A percentile compares a stretch with the other conserved stretches of the same genome.
phyloP scores from a whole-genome alignment of 2,329 filamentous ascomycete genomes.

The Lachnellula suecica region DNA sequence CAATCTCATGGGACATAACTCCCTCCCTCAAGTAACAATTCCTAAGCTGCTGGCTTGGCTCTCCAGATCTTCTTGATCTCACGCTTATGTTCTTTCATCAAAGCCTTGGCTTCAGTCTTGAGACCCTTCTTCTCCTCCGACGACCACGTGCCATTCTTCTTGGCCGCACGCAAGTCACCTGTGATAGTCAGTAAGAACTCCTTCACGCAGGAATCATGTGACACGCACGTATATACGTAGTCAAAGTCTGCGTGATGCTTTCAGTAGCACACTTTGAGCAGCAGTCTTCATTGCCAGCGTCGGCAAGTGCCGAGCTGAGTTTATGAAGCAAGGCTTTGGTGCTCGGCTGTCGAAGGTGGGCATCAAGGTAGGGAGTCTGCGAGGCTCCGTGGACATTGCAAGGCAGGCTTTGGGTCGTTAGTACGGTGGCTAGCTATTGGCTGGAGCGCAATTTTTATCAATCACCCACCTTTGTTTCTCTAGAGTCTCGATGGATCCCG shows the following conservation, averaged over 20 bases:
- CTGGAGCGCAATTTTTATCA: too few species aligned
- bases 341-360: background rate
- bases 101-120: background rate
- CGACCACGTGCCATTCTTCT: background rate
- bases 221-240: too few species aligned
- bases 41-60: background rate
- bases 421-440: background rate
- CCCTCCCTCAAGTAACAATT: background rate
- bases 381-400: background rate
- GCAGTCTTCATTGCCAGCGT: background rate
- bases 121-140: background rate
- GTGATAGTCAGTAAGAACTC: too few species aligned
- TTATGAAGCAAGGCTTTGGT: background rate
- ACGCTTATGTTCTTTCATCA: background rate
- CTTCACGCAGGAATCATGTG: too few species aligned
- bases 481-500: background rate
- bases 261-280: background rate
- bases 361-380: background rate
- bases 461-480: background rate
- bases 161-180: background rate
- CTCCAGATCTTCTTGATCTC: background rate
- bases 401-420: background rate
- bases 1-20: too few species aligned
- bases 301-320: background rate
- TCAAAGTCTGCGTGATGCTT: background rate